These are phyloP conservation scores for Cryphonectria carpinicola DNA, from an alignment of 2,329 filamentous ascomycete genomes.

Conservation along the genomic window DNA sequence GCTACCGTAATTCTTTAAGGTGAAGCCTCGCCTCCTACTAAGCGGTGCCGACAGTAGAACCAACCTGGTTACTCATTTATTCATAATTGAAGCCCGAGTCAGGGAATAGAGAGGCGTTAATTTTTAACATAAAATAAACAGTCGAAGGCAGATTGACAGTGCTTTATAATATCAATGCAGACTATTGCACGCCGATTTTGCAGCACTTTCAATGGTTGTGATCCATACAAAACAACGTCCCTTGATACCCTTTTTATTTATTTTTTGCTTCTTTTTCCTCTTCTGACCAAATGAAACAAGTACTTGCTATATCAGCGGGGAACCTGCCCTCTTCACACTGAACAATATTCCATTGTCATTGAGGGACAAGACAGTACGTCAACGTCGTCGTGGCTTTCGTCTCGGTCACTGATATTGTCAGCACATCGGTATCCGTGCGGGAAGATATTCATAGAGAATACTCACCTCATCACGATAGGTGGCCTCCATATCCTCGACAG, in stretches of 20 bases:
- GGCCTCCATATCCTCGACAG: background rate
- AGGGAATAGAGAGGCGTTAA: too few species aligned
- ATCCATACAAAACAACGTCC: background rate
- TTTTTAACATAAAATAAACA: background rate
- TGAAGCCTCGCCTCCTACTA: background rate
- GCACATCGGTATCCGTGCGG: background rate
- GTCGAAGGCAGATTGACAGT: background rate
- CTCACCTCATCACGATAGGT: background rate
- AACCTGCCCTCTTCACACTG: background rate
- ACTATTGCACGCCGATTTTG: background rate
- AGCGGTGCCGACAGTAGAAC: background rate
- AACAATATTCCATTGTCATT: background rate
- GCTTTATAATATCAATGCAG: background rate
- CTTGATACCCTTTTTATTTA: background rate
- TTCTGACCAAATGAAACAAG: background rate
- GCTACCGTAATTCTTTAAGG: background rate
- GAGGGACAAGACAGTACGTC: background rate
- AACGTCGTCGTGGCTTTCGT: background rate
- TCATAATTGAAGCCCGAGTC: too few species aligned
- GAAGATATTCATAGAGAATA: background rate
- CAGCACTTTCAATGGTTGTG: background rate
- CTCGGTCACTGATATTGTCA: background rate
- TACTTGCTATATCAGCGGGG: too few species aligned
- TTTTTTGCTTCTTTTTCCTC: too few species aligned
- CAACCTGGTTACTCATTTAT: background rate